Base-by-base conservation (phyloP, 148 eudicot genomes). In the Vaccinium corymbosum region DNA sequence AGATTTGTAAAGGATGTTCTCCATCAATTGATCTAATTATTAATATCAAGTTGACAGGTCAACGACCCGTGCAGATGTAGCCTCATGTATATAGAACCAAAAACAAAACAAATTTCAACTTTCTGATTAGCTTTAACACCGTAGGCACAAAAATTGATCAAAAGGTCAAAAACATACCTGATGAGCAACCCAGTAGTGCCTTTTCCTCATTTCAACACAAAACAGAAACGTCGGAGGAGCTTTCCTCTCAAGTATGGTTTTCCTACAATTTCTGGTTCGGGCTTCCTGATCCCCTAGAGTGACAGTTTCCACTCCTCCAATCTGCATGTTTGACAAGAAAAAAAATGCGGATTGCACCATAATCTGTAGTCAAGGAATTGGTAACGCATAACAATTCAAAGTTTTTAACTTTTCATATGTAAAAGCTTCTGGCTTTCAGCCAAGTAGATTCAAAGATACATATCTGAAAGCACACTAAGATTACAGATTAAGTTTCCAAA, bases 151-250 rank as follows among this genome's bases (percentile, higher is more conserved):
- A 49, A 16, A 10, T 15, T 22, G 51, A 17, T 25, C 42, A 61
- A 51, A 19, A 64, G 49, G 22, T 61, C 79, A 55, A 2, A 7
- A 59, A 77, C 82, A 86, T 80, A 90, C 92, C 88, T 85, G 88
- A 82, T 90, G 92, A 46, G 86, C 80, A 78, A 90, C 77, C 92
- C 90, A 90, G 73, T 88, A 80, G 84, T 90, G 77, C 79, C 90
- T 88, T 84, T 87, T 89, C 76, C 89, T 88, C 87, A 90, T 88
- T 83, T 90, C 92, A 82, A 90, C 86, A 78, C 87, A 56, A 87
- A 88, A 90, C 62, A 90, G 89, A 83, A 90, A 90, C 16, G 92
- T 87, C 12, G 92, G 89, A 81, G 88, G 87, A 80, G 88, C 80
- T 79, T 76, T 88, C 78, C 92, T 90, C 83, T 88, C 88, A 27